A percentile compares a stretch with the other conserved stretches of the same genome.
Conservation (phyloP, 257 asterid species). For the Nicotiana sylvestris region DNA sequence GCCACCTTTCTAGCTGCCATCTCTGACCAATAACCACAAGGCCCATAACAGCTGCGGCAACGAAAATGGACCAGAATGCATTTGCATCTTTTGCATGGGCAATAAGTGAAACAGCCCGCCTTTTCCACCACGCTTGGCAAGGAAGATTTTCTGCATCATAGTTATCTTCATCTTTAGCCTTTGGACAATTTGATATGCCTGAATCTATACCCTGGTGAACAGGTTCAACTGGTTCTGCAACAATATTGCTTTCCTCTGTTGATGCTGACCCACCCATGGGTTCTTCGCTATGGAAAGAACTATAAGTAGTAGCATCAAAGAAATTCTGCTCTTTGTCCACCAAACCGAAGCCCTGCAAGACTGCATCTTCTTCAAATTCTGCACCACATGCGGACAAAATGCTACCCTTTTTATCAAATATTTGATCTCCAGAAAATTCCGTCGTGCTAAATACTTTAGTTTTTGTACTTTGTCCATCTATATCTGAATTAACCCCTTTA, state of each 20-base stretch:
- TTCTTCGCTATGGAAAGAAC: constrained; percentile 37
- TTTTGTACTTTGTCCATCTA: constrained; percentile 27
- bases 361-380: constrained; percentile 32
- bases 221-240: constrained; percentile 28
- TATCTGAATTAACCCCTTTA: constrained; percentile 31
- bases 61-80: constrained; percentile 69
- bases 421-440: constrained; percentile 35
- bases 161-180: constrained; percentile 30
- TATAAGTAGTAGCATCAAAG: constrained; percentile 30
- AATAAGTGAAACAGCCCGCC: constrained; percentile 56
- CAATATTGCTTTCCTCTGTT: constrained; percentile 29
- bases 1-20: constrained; percentile 80
- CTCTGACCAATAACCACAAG: constrained; percentile 72
- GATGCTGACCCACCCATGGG: constrained; percentile 23
- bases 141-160: constrained; percentile 53
- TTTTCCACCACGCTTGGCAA: constrained; percentile 94
- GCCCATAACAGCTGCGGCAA: constrained; percentile 91
- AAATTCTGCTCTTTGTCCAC: constrained; percentile 44
- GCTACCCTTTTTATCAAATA: constrained; percentile 34
- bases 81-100: constrained; percentile 77
- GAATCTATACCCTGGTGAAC: constrained; percentile 33
- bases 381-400: constrained; percentile 29
- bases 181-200: constrained; percentile 26
- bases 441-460: constrained; percentile 35
- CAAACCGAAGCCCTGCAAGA: constrained; percentile 28